Conservation (phyloP, 768 basidiomycete genomes). For the Pulveroboletus sp. region DNA sequence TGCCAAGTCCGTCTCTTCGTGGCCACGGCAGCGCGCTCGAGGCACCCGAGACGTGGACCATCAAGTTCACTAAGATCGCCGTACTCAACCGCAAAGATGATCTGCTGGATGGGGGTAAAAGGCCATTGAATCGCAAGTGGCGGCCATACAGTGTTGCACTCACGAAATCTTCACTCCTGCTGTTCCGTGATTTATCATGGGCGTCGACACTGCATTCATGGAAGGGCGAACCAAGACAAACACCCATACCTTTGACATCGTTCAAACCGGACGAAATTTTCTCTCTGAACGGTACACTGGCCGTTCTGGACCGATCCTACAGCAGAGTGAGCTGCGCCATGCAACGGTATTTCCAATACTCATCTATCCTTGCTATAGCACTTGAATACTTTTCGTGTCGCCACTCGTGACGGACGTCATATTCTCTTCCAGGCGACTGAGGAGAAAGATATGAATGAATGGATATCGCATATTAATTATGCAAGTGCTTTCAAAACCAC, state of each 20-base stretch:
- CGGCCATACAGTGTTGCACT: conserved; percentile 78
- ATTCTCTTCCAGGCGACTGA: conserved; percentile 72
- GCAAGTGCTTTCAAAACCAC: conserved; percentile 87
- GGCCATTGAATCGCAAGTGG: conserved; percentile 81
- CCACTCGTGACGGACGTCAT: conserved; percentile 73
- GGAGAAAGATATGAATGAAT: conserved; percentile 76
- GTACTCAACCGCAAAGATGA: conserved; percentile 82
- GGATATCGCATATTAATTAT: conserved; percentile 92
- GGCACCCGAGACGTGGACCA: conserved; percentile 36
- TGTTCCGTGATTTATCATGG: conserved; percentile 75
- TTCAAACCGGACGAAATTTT: conserved; percentile 84
- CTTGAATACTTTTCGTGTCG: conserved; percentile 70
- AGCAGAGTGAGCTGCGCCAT: conserved; percentile 52
- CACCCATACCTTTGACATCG: conserved; percentile 38
- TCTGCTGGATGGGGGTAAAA: conserved; percentile 69
- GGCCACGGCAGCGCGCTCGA: conserved; percentile 27
- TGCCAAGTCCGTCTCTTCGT: conserved; percentile 29
- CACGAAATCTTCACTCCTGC: conserved; percentile 85
- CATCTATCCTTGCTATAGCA: conserved; percentile 35
- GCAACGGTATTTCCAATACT: not conserved
- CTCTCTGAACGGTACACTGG: conserved; percentile 72
- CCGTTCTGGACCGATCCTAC: conserved; percentile 75
- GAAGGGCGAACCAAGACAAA: conserved; percentile 34
- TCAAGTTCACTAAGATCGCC: conserved; percentile 81
- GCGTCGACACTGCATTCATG: conserved; percentile 44